phyloP scores from a whole-genome alignment of 139 green algal species.

The Edaphochlamys debaryana region DNA sequence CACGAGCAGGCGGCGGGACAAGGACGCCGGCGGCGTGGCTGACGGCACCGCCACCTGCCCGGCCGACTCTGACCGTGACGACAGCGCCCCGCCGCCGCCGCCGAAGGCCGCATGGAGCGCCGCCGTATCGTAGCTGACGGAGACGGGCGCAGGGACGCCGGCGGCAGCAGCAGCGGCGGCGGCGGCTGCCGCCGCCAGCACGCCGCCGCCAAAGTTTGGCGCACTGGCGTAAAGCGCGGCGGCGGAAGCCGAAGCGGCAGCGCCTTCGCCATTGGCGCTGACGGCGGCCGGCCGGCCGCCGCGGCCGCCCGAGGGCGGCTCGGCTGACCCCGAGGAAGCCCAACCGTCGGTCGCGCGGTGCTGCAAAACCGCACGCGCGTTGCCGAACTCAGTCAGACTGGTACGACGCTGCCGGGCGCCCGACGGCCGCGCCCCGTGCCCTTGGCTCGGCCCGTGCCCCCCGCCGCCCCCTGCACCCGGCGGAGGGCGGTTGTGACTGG shows the following conservation, averaged over 20 bases:
- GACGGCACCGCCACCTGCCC: not conserved
- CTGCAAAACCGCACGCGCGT: not conserved
- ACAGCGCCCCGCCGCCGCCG: not conserved
- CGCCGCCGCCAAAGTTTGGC: not conserved
- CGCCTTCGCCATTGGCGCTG: not conserved
- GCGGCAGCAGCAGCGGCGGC: not conserved
- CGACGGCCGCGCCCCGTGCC: too few species aligned
- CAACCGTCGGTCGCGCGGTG: conserved; percentile 4
- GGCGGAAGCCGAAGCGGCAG: not conserved
- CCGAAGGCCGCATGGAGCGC: too few species aligned
- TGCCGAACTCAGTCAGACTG: conserved; percentile 5
- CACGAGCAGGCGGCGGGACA: too few species aligned
- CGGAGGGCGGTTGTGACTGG: too few species aligned
- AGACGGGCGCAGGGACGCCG: not conserved
- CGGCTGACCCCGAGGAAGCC: too few species aligned
- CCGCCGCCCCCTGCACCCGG: not conserved
- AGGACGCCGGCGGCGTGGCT: not conserved
- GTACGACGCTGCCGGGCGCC: not conserved
- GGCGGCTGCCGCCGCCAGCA: not conserved
- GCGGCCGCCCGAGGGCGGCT: too few species aligned
- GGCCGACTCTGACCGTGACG: not conserved
- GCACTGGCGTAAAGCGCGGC: not conserved
- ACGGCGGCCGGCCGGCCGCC: too few species aligned
- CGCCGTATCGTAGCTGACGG: not conserved
- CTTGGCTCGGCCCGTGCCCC: too few species aligned